Conservation (phyloP, 1,284 basidiomycete species). For the Schizophyllum amplum region DNA sequence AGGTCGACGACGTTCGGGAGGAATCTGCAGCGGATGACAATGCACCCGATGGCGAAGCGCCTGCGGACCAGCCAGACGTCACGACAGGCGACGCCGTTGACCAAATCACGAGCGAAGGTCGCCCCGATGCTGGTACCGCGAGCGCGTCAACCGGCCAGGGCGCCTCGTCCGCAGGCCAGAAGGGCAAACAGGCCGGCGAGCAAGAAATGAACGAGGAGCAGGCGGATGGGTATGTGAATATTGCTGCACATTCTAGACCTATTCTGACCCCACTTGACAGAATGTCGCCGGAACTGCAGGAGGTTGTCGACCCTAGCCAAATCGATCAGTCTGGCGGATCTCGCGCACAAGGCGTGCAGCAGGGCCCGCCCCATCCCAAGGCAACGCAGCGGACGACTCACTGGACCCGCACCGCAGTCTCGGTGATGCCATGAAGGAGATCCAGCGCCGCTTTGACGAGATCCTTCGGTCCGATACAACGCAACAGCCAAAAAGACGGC, state of each 20-base stretch:
- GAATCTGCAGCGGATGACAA: slow-evolving; percentile 19
- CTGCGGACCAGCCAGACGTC: slow-evolving; percentile 30
- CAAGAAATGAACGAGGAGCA: slow-evolving; percentile 20
- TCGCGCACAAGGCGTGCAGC: slow-evolving; percentile 30
- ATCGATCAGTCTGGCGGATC: not conserved
- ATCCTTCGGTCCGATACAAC: slow-evolving; percentile 53
- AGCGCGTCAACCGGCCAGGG: not conserved
- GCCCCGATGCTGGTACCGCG: not conserved
- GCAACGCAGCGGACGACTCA: slow-evolving; percentile 28
- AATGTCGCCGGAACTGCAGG: not conserved
- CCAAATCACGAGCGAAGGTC: slow-evolving; percentile 21
- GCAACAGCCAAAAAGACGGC: slow-evolving; percentile 15
- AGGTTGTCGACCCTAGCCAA: not conserved
- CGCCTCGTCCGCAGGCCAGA: not conserved
- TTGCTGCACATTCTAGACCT: slow-evolving; percentile 1
- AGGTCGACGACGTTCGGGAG: slow-evolving; percentile 13
- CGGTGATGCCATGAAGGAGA: slow-evolving; percentile 82
- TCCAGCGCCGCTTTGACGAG: slow-evolving; percentile 78
- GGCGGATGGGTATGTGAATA: slow-evolving; percentile 24
- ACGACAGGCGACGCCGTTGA: slow-evolving; percentile 26
- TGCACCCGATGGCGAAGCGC: slow-evolving; percentile 21
- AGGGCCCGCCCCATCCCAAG: slow-evolving; percentile 31
- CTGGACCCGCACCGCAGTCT: slow-evolving; percentile 70
- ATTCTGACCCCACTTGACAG: not conserved
- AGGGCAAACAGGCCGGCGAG: slow-evolving; percentile 20